These are phyloP conservation scores for Colletotrichum sp. DNA, from an alignment of 2,329 filamentous ascomycete species.

Conservation along the genomic window DNA sequence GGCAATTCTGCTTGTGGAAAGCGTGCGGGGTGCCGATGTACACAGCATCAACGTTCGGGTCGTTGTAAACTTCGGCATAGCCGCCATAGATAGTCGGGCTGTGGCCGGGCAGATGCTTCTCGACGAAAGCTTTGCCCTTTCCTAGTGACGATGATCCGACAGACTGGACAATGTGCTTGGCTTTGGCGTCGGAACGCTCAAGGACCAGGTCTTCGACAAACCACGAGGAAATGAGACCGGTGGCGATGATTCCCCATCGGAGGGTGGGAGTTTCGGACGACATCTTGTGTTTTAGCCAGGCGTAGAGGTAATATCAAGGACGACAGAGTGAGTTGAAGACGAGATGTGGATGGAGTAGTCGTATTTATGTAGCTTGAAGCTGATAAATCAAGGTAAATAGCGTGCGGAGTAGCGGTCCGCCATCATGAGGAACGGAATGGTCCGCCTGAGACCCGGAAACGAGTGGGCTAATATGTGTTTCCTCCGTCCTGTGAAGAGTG, in stretches of 20 bases:
- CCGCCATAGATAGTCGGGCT: conserved; percentile 39
- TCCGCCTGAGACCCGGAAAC: neutral
- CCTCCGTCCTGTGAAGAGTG: neutral
- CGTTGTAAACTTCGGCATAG: conserved; percentile 44
- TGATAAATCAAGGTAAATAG: neutral
- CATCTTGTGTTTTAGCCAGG: neutral
- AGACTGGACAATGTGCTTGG: conserved; percentile 45
- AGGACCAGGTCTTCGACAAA: conserved; percentile 46
- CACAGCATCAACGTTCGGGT: conserved; percentile 47
- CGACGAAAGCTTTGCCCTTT: conserved; percentile 43
- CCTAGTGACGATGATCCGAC: conserved; percentile 44
- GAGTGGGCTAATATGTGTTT: neutral
- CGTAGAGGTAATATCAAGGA: neutral
- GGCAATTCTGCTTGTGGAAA: conserved; percentile 47
- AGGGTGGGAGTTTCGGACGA: conserved; percentile 23
- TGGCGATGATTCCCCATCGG: conserved; percentile 38
- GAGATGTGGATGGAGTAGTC: neutral
- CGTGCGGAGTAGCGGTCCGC: neutral
- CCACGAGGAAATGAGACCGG: conserved; percentile 24
- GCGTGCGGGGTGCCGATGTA: conserved; percentile 51
- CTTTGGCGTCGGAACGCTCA: conserved; percentile 35
- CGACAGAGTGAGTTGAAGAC: neutral
- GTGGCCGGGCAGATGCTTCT: conserved; percentile 30
- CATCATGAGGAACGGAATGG: neutral
- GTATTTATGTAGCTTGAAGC: neutral